A percentile compares a stretch with the other conserved stretches of the same genome.
Evolutionary conservation across 2,329 filamentous ascomycete genomes (phyloP).

Genomic region (Phyllosticta paracitricarpa): DNA sequence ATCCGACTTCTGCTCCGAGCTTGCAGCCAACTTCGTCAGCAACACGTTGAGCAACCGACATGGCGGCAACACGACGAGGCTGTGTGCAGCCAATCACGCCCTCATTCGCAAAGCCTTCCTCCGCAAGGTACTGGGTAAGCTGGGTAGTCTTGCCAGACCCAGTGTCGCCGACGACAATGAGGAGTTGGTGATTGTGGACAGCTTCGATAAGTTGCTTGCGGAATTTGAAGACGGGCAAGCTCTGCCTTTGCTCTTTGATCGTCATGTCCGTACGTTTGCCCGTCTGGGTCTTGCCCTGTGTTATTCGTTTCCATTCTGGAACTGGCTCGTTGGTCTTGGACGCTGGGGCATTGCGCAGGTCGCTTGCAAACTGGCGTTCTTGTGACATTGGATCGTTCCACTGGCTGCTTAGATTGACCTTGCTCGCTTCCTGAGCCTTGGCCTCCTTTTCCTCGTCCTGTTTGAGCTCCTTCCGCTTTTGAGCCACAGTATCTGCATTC

Average conservation of each 20-base stretch:
- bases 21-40: slow-evolving; percentile 92
- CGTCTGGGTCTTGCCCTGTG: slow-evolving; percentile 67
- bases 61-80: slow-evolving; percentile 91
- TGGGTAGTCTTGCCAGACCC: slow-evolving; percentile 97
- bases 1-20: slow-evolving; percentile 90
- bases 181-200: slow-evolving; percentile 73
- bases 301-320: slow-evolving; percentile 86
- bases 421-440: slow-evolving; percentile 60
- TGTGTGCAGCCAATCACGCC: slow-evolving; percentile 95
- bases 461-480: slow-evolving; percentile 78
- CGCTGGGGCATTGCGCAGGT: slow-evolving; percentile 54
- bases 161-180: slow-evolving; percentile 96
- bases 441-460: slow-evolving; percentile 80
- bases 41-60: slow-evolving; percentile 97
- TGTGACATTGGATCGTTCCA: slow-evolving; percentile 98
- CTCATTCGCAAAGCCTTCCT: slow-evolving; percentile 77
- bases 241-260: slow-evolving; percentile 91
- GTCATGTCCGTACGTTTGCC: slow-evolving; percentile 83
- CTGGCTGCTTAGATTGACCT: slow-evolving; percentile 76
- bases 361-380: slow-evolving; percentile 78
- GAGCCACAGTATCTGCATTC: slow-evolving; percentile 78
- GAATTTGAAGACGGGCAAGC: slow-evolving; percentile 81
- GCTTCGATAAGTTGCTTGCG: slow-evolving; percentile 80
- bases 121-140: slow-evolving; percentile 86
- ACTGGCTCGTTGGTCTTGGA: slow-evolving; percentile 54